Evolutionary conservation across 1,284 basidiomycete genomes (phyloP).

Genomic region (Leccinum fallax): DNA sequence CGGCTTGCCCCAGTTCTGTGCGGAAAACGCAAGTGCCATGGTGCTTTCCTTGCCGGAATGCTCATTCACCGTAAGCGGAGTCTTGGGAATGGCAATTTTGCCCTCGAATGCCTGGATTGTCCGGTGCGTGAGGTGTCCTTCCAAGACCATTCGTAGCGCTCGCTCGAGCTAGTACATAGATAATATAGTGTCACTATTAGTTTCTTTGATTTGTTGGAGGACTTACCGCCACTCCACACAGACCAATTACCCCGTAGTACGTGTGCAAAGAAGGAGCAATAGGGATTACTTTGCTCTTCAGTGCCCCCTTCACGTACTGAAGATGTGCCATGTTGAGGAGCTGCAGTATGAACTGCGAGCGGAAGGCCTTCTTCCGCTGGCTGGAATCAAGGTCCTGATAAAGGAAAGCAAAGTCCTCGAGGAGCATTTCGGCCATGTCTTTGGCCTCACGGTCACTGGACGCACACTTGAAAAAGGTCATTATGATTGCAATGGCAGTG

Average conservation of each 20-base stretch:
- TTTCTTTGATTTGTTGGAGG: too few relatives aligned
- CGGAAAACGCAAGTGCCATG: background rate
- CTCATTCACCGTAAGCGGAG: background rate
- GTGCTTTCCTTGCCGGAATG: slow-evolving; percentile 3
- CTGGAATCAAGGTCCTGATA: background rate
- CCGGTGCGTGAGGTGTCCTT: background rate
- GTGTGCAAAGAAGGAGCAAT: background rate
- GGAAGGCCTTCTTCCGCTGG: background rate
- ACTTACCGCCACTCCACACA: background rate
- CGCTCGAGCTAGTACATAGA: too few relatives aligned
- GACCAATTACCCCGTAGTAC: background rate
- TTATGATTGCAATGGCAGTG: background rate
- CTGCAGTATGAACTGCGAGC: background rate
- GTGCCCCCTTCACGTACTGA: background rate
- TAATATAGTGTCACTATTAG: too few relatives aligned
- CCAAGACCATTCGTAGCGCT: too few relatives aligned
- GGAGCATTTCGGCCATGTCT: background rate
- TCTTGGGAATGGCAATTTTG: background rate
- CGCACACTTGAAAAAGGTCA: background rate
- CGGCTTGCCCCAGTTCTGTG: background rate
- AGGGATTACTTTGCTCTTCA: background rate
- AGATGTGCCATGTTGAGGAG: background rate
- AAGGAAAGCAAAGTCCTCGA: background rate
- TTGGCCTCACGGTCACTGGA: background rate
- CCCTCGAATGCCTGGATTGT: background rate